Evolutionary conservation across 2,329 filamentous ascomycete species (phyloP), one percentile per base, ranked within the genome.

Genomic region (Exophiala sideris): DNA sequence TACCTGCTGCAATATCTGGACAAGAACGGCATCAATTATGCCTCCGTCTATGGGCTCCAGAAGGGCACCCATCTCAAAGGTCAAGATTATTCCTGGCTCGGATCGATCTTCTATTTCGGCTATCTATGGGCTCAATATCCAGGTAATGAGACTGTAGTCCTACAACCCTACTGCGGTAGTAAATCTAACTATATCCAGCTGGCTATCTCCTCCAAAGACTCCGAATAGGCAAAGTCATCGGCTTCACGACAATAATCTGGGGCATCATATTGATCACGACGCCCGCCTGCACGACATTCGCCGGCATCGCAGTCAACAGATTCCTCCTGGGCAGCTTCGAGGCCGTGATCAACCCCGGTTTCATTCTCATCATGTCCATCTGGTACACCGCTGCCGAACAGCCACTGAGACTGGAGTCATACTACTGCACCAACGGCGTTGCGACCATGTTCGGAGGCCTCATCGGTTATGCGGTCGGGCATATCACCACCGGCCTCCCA

Each of bases 381-480:
- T 64, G 62, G 62, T 64, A 60, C 41, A 53, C 49, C 5, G 35
- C 46, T 9, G 41, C 48, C n/a, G 58, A 60, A 34, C 58, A 60
- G 32, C 52, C 58, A 1, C 38, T 58, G 42, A 45, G 58, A 14
- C 24, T 58, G 47, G 58, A 53, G 35, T 29, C 54, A 1, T 57
- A 58, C 47, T 56, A 57, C 41, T 59, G 57, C 54, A 80, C 77
- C 1, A 83, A 84, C 58, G 82, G 82, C 2, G 72, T 84, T 10
- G 81, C 80, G 2, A 82, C 79, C 10, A 82, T 83, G 76, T 80
- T 84, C 50, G 82, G 82, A n/a, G 80, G 58, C 7, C 35, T 60
- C n/a, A 58, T 60, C 33, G 58, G 54, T 10, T 60, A 60, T 41
- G 57, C 54, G 10, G 52, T 60, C 18, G 57, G 57, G 3, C 57